Conservation (phyloP, 176 grass and related monocot species). For the Triticum urartu region DNA sequence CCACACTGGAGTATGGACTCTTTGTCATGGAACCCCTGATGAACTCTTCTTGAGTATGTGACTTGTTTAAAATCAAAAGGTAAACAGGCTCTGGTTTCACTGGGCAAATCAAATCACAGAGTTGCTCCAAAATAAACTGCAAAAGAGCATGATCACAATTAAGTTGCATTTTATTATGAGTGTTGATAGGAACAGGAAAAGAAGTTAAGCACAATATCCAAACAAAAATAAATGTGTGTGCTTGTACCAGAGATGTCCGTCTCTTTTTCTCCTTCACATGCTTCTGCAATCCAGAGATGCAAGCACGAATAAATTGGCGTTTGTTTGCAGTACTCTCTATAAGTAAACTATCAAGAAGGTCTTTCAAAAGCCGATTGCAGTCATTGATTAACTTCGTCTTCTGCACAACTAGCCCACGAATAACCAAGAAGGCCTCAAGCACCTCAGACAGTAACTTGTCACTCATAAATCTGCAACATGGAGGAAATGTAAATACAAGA, state of each 20-base stretch:
- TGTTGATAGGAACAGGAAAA: background rate
- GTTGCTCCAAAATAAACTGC: slow-evolving; percentile 98
- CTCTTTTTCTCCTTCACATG: slow-evolving; percentile 78
- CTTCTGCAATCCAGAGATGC: slow-evolving; percentile 90
- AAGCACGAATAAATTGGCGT: slow-evolving; percentile 90
- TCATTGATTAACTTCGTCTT: slow-evolving; percentile 98
- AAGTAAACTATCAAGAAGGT: slow-evolving; percentile 90
- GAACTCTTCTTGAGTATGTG: slow-evolving; percentile 98
- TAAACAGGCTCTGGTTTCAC: slow-evolving; percentile 90
- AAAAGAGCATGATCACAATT: slow-evolving; percentile 25
- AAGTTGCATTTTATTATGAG: slow-evolving; percentile 24
- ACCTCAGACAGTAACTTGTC: slow-evolving; percentile 82
- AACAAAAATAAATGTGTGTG: background rate
- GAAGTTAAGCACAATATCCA: slow-evolving; percentile 18
- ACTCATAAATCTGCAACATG: slow-evolving; percentile 75
- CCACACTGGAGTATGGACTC: slow-evolving; percentile 87
- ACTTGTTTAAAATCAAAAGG: slow-evolving; percentile 92
- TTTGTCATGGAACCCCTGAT: slow-evolving; percentile 96
- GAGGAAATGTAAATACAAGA: background rate
- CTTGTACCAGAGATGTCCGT: slow-evolving; percentile 78
- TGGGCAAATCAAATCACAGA: slow-evolving; percentile 97
- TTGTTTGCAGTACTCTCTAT: slow-evolving; percentile 89
- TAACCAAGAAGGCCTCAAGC: slow-evolving; percentile 84
- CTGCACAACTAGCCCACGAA: slow-evolving; percentile 90
- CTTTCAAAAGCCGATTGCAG: slow-evolving; percentile 87